Evolutionary conservation across 805 yeast species (phyloP).

Genomic region (Yamadazyma philogaea): DNA sequence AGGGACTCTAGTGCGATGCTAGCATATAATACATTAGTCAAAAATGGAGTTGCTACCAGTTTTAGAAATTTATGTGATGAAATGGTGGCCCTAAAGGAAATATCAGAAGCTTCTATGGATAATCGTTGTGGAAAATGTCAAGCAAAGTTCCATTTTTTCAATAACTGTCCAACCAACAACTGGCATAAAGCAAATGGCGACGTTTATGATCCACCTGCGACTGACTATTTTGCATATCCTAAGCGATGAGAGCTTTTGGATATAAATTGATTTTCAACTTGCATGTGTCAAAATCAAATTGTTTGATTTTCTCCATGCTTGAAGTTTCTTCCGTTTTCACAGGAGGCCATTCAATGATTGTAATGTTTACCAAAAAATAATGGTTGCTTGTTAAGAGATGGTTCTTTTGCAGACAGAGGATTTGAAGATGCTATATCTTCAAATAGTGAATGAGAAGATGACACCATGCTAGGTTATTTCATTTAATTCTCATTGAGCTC

Average conservation of each 20-base stretch:
- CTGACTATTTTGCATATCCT: neutral
- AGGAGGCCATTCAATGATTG: too few species aligned
- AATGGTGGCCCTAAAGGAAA: neutral
- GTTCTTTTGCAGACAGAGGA: too few species aligned
- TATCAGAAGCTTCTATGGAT: conserved; percentile 3
- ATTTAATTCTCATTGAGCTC: too few species aligned
- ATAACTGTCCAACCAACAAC: neutral
- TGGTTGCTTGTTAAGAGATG: too few species aligned
- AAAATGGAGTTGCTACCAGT: conserved; percentile 1
- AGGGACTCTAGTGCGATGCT: neutral
- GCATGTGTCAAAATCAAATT: neutral
- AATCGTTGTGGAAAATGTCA: conserved; percentile 5
- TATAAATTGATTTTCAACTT: neutral
- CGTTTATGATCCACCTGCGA: neutral
- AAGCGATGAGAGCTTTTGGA: neutral
- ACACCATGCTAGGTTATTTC: too few species aligned
- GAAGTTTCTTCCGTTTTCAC: too few species aligned
- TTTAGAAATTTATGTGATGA: neutral
- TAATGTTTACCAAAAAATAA: too few species aligned
- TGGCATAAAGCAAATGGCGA: neutral
- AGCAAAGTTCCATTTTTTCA: neutral
- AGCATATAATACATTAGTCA: conserved; percentile 1
- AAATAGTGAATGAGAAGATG: too few species aligned
- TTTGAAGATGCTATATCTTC: too few species aligned
- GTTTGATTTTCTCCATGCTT: too few species aligned